Base-by-base conservation (phyloP, 208 protist species). In the Leishmania mexicana region DNA sequence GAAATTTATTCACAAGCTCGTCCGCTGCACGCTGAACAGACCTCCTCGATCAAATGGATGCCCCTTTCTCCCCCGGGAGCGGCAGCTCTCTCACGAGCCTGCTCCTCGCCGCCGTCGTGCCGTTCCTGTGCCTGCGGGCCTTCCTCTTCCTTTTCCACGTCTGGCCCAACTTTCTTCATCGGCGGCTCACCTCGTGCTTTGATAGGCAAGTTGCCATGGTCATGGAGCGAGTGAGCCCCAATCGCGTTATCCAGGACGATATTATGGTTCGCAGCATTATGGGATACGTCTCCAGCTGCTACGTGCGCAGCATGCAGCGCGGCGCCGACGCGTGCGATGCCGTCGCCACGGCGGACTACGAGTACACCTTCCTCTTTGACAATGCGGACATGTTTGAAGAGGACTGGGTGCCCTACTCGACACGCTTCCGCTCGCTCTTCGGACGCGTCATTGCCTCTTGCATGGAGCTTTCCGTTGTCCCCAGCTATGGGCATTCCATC, bases 161-260 rank as follows among this genome's bases (percentile, higher is more conserved):
- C n/a, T 94, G 91, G 89, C 91, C 91, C 10, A 84, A 83, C 73
- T 62, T 86, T 35, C 53, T 88, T 0, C 85, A 88, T 70, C 83
- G 83, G 40, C 35, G 67, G 57, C 77, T 88, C 57, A 79, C 76
- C 31, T 77, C 73, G 35, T 54, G 79, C 2, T 40, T 87, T 51
- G 79, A 81, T 42, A 79, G 85, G 51, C 83, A 91, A 67, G 68
- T 87, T 8, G 80, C 83, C 17, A 83, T 75, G 35, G 81, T 90
- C 38, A 45, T 49, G 74, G 78, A 77, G 72, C 83, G 83, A 42
- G 78, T 88, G 47, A 67, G 24, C 24, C 72, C 68, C 28, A 81
- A 82, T 70, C 81, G 81, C 35, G 8, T 83, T 21, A 76, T 81
- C 17, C 79, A 84, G 47, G 79, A 87, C 38, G 80, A 83, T 62